phyloP scores from a whole-genome alignment of 2,329 filamentous ascomycete genomes.

The Phyllosticta citribraziliensis region DNA sequence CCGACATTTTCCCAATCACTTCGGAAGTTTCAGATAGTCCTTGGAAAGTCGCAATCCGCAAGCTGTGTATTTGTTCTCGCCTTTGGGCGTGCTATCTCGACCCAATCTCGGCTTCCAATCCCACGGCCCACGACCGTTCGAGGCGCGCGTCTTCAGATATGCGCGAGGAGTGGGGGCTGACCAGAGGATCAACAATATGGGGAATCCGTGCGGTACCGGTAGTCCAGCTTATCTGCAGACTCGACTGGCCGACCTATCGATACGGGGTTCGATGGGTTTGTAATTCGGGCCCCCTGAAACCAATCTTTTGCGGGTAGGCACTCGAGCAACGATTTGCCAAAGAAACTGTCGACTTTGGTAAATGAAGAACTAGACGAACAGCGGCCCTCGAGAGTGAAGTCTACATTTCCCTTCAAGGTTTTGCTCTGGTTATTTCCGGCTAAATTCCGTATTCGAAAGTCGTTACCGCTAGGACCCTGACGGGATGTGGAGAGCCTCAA shows the following conservation, averaged over 20 bases:
- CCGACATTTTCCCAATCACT: constrained; percentile 13
- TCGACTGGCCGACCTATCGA: not conserved
- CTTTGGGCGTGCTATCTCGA: not conserved
- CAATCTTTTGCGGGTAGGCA: not conserved
- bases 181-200: not conserved
- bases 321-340: not conserved
- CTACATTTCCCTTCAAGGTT: not conserved
- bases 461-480: not conserved
- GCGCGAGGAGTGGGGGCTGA: constrained; percentile 2
- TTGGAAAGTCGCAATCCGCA: not conserved
- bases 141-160: not conserved
- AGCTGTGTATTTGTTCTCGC: not conserved
- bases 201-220: not conserved
- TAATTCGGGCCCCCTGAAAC: not conserved
- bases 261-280: not conserved
- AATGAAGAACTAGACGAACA: not conserved
- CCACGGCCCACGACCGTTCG: not conserved
- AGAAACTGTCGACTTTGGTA: not conserved
- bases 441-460: not conserved
- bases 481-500: not conserved
- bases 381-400: not conserved
- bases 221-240: not conserved
- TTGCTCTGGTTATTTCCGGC: not conserved
- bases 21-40: not conserved
- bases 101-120: not conserved